Base-by-base conservation (phyloP, 192 early-diverging fungal species). In the Piromyces finnis region DNA sequence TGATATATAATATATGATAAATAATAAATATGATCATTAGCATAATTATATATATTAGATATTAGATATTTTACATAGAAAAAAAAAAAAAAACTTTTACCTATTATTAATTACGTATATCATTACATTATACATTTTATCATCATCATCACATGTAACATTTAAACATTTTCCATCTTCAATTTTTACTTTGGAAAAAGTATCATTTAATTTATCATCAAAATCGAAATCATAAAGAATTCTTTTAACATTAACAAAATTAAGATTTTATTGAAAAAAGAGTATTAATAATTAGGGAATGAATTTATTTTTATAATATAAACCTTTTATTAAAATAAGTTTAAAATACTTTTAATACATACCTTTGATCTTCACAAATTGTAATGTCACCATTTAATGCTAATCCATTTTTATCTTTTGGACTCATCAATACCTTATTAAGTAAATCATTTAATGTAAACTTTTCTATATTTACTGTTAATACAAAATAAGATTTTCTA, bases 381-480 rank as follows among this genome's bases (percentile, higher is more conserved):
- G 91, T 84, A 3, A 95, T 81, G 26, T 97, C 92, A 1, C 95
- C 95, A 18, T 87, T 83, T 35, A 96, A 83, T 27, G 82, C 85
- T 77, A 94, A 82, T 11, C 88, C 89, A 22, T 86, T n/a, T 16
- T 78, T 37, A 30, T 36, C 29, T 32, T 28, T 78, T 17, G 29
- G 36, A 22, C 32, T 84, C 0, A 87, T 83, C 28, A 87, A 35
- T 36, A 93, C 81, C 36, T 82, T 78, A 12, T 90, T 82, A 15
- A 97, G 80, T 12, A 99, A 80, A 59, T 92, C 89, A 77, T 88
- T 84, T 30, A 97, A 84, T 0, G 93, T 96, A 14, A 88, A 87
- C 18, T 84, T 84, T 29, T 81, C 80, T 9, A 87, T 83, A 79
- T 96, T 89, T 6, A 90, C 85, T 26, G 87, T 85, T 11, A 96